phyloP scores from a whole-genome alignment of 371 early-diverging fungal species.

The Apophysomyces elegans region DNA sequence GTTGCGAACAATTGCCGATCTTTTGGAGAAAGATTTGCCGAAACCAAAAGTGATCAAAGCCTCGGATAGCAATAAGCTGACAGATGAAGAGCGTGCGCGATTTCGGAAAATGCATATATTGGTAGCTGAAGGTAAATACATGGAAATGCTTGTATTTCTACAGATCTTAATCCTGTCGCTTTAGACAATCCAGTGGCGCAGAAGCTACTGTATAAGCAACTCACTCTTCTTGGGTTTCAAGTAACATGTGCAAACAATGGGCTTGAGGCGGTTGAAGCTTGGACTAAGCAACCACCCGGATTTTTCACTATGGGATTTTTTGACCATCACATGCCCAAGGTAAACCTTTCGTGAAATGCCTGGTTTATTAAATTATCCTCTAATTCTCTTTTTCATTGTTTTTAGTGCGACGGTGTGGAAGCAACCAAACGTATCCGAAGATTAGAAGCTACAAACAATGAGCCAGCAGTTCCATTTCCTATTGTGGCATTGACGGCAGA shows the following conservation, averaged over 20 bases:
- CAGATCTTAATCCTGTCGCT: neutral
- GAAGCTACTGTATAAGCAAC: constrained; percentile 43
- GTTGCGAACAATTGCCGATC: constrained; percentile 36
- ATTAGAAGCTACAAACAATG: constrained; percentile 28
- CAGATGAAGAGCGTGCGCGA: constrained; percentile 31
- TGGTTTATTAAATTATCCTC: neutral
- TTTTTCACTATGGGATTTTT: constrained; percentile 47
- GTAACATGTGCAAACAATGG: constrained; percentile 53
- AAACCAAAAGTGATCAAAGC: constrained; percentile 3
- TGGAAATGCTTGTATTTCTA: neutral
- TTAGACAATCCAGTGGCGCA: constrained; percentile 55
- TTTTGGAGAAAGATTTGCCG: constrained; percentile 18
- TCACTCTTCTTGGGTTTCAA: constrained; percentile 44
- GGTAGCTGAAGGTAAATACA: constrained; percentile 45
- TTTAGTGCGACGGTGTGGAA: constrained; percentile 52
- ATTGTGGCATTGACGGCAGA: constrained; percentile 51
- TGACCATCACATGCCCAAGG: constrained; percentile 57
- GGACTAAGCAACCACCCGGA: constrained; percentile 33
- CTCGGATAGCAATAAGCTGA: constrained; percentile 18
- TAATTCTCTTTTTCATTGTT: neutral
- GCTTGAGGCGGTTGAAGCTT: constrained; percentile 43
- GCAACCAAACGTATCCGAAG: constrained; percentile 45
- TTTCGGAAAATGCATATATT: constrained; percentile 45
- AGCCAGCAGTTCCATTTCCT: constrained; percentile 20
- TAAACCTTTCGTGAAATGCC: constrained; percentile 9